Evolutionary conservation across 2,329 filamentous ascomycete species (phyloP).

Genomic region (Dryadomyces sulphureus): DNA sequence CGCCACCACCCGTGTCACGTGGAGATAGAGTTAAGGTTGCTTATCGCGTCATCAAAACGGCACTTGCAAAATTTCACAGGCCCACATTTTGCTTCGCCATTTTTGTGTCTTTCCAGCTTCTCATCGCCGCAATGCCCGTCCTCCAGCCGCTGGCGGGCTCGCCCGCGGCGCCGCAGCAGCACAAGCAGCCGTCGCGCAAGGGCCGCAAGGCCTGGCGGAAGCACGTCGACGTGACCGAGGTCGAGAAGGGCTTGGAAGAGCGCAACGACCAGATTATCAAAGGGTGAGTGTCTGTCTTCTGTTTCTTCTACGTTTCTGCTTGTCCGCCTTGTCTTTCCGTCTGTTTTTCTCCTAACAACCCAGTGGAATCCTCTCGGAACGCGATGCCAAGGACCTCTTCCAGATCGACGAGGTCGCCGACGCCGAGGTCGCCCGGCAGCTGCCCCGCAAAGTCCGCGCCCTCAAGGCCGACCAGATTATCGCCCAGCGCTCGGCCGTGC

Average conservation of each 20-base stretch:
- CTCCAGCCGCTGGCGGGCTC: conserved; percentile 32
- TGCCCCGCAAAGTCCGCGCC: conserved; percentile 39
- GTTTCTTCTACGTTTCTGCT: conserved; percentile 3
- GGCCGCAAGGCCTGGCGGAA: conserved; percentile 99
- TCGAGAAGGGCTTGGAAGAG: conserved; percentile 68
- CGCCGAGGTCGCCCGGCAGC: conserved; percentile 45
- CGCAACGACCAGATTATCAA: conserved; percentile 81
- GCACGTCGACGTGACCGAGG: conserved; percentile 84
- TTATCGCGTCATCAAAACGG: conserved; percentile 1
- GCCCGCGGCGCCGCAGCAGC: conserved; percentile 56
- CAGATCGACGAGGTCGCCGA: conserved; percentile 65
- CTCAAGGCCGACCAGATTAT: conserved; percentile 90
- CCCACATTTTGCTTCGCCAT: background rate
- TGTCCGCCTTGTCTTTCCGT: no score
- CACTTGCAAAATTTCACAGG: background rate
- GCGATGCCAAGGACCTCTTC: conserved; percentile 72
- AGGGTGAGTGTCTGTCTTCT: conserved; percentile 64
- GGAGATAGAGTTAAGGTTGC: conserved; percentile 2
- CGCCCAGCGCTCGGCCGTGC: conserved; percentile 65
- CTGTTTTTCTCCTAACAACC: background rate
- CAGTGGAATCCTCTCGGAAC: conserved; percentile 77
- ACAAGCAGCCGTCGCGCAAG: conserved; percentile 82
- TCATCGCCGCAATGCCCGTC: conserved; percentile 43
- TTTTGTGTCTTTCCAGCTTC: conserved; percentile 6
- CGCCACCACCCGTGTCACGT: conserved; percentile 5